Evolutionary conservation across 2,329 filamentous ascomycete species (phyloP).

Genomic region (Westerdykella aurantiaca): DNA sequence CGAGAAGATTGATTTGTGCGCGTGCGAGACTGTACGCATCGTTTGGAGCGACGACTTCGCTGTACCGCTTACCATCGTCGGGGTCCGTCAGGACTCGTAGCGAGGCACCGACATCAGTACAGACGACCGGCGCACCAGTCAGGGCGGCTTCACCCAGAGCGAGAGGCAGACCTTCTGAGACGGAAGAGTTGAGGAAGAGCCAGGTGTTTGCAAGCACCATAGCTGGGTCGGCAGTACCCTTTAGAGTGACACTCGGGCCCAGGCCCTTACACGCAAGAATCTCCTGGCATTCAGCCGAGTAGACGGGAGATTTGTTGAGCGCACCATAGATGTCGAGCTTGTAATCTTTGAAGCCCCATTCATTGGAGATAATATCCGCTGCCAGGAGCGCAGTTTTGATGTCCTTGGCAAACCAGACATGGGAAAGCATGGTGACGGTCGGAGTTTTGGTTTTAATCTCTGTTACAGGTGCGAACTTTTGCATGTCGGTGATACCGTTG

Average conservation of each 20-base stretch:
- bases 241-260: constrained; percentile 46
- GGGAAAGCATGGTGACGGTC: constrained; percentile 61
- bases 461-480: constrained; percentile 55
- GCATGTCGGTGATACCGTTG: constrained; percentile 61
- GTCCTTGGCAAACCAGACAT: constrained; percentile 56
- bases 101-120: constrained; percentile 53
- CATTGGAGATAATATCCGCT: constrained; percentile 60
- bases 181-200: constrained; percentile 50
- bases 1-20: constrained; percentile 58
- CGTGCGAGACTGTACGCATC: constrained; percentile 55
- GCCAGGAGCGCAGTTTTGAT: constrained; percentile 60
- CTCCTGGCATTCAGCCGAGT: constrained; percentile 55
- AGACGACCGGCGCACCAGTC: constrained; percentile 52
- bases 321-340: constrained; percentile 58
- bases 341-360: constrained; percentile 61
- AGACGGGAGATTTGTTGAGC: constrained; percentile 57
- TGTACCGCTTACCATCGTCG: constrained; percentile 46
- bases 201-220: constrained; percentile 41
- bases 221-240: constrained; percentile 52
- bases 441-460: constrained; percentile 54
- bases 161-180: constrained; percentile 53
- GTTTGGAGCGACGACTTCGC: constrained; percentile 59
- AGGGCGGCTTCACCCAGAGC: constrained; percentile 55
- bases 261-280: constrained; percentile 53
- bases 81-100: constrained; percentile 53